These are phyloP conservation scores for Salix suchowensis DNA, from an alignment of 345 rosid species.

Conservation along the genomic window DNA sequence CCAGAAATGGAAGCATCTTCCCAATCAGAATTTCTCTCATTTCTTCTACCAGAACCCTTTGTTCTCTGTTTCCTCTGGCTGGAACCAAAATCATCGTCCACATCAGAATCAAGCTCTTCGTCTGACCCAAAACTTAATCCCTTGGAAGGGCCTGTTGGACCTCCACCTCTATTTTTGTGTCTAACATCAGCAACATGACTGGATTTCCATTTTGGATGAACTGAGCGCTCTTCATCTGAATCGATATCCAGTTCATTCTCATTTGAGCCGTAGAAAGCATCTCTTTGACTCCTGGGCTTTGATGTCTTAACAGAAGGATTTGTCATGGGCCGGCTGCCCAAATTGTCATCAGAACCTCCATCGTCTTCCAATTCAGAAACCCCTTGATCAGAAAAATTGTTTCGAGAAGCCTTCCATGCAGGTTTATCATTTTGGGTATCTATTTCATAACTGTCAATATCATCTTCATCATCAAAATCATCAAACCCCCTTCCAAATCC, in stretches of 20 bases:
- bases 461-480: conserved; percentile 93
- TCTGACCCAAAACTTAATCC: conserved; percentile 67
- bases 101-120: conserved; percentile 56
- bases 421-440: conserved; percentile 41
- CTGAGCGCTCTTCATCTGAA: conserved; percentile 56
- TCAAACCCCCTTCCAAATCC: conserved; percentile 64
- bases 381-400: conserved; percentile 42
- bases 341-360: conserved; percentile 21
- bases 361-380: conserved; percentile 41
- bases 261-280: conserved; percentile 36
- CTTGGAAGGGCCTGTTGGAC: conserved; percentile 34
- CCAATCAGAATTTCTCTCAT: conserved; percentile 29
- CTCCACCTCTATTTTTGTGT: conserved; percentile 27
- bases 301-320: conserved; percentile 26
- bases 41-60: conserved; percentile 26
- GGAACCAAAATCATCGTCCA: conserved; percentile 37
- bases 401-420: conserved; percentile 28
- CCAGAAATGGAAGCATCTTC: conserved; percentile 38
- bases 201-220: conserved; percentile 62
- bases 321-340: conserved; percentile 21
- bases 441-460: conserved; percentile 81
- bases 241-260: conserved; percentile 48
- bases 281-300: conserved; percentile 24
- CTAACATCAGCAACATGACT: conserved; percentile 58
- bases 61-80: conserved; percentile 26